Base-by-base conservation (phyloP, 148 eudicot species). In the Euryodendron excelsum region DNA sequence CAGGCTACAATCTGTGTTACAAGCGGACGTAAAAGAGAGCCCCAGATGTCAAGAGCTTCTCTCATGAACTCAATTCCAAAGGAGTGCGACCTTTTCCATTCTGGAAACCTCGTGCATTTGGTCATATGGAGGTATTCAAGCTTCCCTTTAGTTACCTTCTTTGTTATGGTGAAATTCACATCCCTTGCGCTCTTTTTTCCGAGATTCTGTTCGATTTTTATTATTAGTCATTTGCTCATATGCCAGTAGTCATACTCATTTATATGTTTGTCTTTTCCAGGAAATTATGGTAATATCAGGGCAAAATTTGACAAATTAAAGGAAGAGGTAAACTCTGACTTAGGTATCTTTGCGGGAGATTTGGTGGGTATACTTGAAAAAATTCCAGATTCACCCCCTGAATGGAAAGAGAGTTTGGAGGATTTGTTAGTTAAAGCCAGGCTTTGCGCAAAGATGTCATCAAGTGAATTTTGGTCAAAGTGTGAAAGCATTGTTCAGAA, bases 51-150 rank as follows among this genome's bases (percentile, higher is more conserved):
- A 96, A 96, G 87, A 96, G 99, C 84, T 96, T 96, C 86, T 96
- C 99, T 69, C 99, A 96, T 73, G 99, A 96, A 74, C 97, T 96
- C 39, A 91, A 96, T 87, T 96, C 99, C 50, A 96, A 93, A 87
- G 99, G 99, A 68, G 99, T 96, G 56, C 90, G 92, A 3, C 90
- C 99, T 68, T 93, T 90, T 78, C 99, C 99, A 64, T 90, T 88
- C 85, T 87, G 90, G 90, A 96, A 92, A 82, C 86, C 98, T 56
- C 88, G 97, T 44, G 97, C 98, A 74, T 80, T 92, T 69, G 97
- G 99, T 45, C 94, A 86, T 44, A 87, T 87, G 88, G 94, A 93
- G 88, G 95, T 88, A 83, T 78, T 82, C 72, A 34, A 34, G 61
- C 31, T 84, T 72, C 44, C 55, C 28, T 44, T 69, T 50, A 28